Conservation (phyloP, 306 rosid species). For the Quercus ilex region DNA sequence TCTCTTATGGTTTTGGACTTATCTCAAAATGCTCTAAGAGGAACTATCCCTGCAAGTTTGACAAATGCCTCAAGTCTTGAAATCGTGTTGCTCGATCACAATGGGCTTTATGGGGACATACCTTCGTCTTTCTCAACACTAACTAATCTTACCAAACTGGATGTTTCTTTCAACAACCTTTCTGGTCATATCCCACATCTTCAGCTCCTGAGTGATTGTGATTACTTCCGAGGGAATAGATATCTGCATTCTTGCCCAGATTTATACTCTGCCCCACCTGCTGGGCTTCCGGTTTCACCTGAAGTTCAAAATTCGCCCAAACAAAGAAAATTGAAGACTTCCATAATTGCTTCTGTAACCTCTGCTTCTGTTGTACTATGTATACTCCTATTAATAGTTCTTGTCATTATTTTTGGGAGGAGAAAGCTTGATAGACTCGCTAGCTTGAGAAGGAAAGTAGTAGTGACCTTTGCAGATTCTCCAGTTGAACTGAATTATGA, state of each 20-base stretch:
- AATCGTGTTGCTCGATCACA: slow-evolving; percentile 43
- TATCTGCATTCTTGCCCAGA: slow-evolving; percentile 48
- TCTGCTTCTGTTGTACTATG: slow-evolving; percentile 25
- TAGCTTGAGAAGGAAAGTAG: slow-evolving; percentile 38
- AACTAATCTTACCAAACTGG: slow-evolving; percentile 33
- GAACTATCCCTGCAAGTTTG: slow-evolving; percentile 37
- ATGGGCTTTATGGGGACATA: slow-evolving; percentile 41
- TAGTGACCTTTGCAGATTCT: slow-evolving; percentile 49
- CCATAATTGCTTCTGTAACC: slow-evolving; percentile 29
- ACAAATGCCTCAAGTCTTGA: slow-evolving; percentile 38
- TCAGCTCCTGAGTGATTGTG: slow-evolving; percentile 33
- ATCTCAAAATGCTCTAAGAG: slow-evolving; percentile 40
- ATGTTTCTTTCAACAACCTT: slow-evolving; percentile 53
- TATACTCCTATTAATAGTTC: slow-evolving; percentile 22
- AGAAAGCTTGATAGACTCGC: slow-evolving; percentile 31
- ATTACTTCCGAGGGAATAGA: slow-evolving; percentile 39
- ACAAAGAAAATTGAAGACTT: slow-evolving; percentile 17
- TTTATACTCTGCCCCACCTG: slow-evolving; percentile 26
- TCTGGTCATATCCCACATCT: slow-evolving; percentile 56
- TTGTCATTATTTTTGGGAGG: slow-evolving; percentile 29
- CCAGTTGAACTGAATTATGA: slow-evolving; percentile 54
- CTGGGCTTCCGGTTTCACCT: slow-evolving; percentile 33
- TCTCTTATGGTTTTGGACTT: slow-evolving; percentile 42
- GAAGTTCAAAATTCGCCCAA: slow-evolving; percentile 13
- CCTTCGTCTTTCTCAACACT: slow-evolving; percentile 37